Evolutionary conservation across 2,329 filamentous ascomycete species (phyloP).

Genomic region (Colletotrichum liriopes): DNA sequence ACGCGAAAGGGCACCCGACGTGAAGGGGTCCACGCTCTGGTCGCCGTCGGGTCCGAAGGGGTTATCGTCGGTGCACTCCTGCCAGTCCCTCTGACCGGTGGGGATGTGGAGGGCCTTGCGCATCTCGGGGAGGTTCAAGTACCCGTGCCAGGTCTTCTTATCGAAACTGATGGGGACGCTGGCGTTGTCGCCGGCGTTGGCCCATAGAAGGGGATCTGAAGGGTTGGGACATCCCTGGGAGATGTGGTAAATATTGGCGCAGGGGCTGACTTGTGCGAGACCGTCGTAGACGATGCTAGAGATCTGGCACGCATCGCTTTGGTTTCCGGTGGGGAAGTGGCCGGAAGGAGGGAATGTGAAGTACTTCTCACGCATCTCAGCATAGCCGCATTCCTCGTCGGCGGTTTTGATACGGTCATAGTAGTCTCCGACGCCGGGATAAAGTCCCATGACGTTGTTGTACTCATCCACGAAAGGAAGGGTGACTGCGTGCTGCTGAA

Average conservation of each 20-base stretch:
- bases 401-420: slow-evolving; percentile 66
- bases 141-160: slow-evolving; percentile 69
- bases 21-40: slow-evolving; percentile 62
- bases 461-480: slow-evolving; percentile 75
- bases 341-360: slow-evolving; percentile 79
- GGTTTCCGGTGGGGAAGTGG: slow-evolving; percentile 64
- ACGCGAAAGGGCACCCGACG: slow-evolving; percentile 73
- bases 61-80: slow-evolving; percentile 61
- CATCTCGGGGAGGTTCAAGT: slow-evolving; percentile 81
- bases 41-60: slow-evolving; percentile 55
- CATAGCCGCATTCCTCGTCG: slow-evolving; percentile 76
- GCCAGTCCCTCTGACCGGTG: slow-evolving; percentile 48
- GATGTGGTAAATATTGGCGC: slow-evolving; percentile 85
- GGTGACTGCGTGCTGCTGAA: slow-evolving; percentile 63
- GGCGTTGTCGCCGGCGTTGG: slow-evolving; percentile 61
- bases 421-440: slow-evolving; percentile 64
- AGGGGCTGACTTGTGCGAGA: slow-evolving; percentile 76
- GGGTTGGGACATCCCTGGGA: slow-evolving; percentile 79
- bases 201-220: slow-evolving; percentile 79
- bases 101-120: slow-evolving; percentile 80
- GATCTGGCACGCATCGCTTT: slow-evolving; percentile 68
- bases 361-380: slow-evolving; percentile 71
- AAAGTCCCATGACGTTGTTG: slow-evolving; percentile 73
- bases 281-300: slow-evolving; percentile 68
- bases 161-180: slow-evolving; percentile 71